phyloP scores from a whole-genome alignment of 2,329 filamentous ascomycete genomes.

The Exserohilum turcica region DNA sequence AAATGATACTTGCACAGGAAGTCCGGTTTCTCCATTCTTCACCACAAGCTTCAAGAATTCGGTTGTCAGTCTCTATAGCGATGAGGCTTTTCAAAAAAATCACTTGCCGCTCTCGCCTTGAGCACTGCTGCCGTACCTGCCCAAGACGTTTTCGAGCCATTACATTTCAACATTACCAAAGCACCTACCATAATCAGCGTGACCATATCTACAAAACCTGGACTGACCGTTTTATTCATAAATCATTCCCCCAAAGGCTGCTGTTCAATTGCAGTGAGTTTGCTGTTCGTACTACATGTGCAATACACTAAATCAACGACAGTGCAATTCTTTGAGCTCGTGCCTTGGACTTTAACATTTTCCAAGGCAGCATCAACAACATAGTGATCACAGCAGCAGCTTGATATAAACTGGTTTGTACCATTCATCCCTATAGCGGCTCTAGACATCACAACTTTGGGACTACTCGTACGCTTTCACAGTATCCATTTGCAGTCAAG shows the following conservation, averaged over 20 bases:
- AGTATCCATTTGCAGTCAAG: conserved; percentile 50
- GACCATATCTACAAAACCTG: conserved; percentile 22
- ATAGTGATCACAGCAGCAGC: conserved; percentile 23
- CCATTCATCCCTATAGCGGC: conserved; percentile 22
- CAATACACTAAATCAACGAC: background rate
- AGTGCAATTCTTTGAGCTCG: conserved; percentile 29
- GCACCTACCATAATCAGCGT: conserved; percentile 26
- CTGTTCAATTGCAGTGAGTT: conserved; percentile 29
- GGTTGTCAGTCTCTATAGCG: background rate
- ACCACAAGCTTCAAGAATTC: background rate
- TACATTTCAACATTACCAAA: conserved; percentile 26
- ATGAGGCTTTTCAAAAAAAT: background rate
- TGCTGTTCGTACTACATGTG: too few species aligned
- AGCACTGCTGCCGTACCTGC: background rate
- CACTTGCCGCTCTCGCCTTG: background rate
- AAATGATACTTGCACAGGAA: background rate
- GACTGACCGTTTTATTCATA: conserved; percentile 5
- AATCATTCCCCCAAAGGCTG: conserved; percentile 13
- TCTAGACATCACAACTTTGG: conserved; percentile 18
- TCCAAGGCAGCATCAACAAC: conserved; percentile 8
- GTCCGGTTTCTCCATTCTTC: background rate
- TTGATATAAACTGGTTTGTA: conserved; percentile 16
- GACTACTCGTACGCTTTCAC: conserved; percentile 22
- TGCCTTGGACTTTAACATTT: conserved; percentile 21
- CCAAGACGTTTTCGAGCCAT: conserved; percentile 19